A percentile compares a stretch with the other conserved stretches of the same genome.
Evolutionary conservation across 306 rosid genomes (phyloP).

Genomic region (Calophaca sinica): DNA sequence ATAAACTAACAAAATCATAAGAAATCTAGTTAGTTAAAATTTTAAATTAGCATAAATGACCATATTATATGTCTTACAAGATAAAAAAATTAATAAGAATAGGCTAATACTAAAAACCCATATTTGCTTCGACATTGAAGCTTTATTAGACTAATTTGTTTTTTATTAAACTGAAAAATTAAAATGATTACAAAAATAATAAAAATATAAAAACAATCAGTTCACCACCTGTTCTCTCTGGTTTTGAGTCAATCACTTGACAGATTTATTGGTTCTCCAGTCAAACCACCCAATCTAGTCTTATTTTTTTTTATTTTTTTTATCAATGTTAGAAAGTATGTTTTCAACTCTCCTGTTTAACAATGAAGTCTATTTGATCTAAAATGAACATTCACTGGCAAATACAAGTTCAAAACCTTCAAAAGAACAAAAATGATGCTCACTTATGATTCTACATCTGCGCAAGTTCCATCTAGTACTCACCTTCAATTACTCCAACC

Average conservation of each 20-base stretch:
- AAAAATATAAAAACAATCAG: neutral
- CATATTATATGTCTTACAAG: too few species aligned
- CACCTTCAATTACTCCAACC: constrained; percentile 17
- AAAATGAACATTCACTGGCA: neutral
- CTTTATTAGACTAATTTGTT: too few species aligned
- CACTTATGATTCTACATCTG: constrained; percentile 32
- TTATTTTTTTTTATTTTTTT: neutral
- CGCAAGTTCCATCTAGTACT: constrained; percentile 22
- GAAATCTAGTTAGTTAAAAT: too few species aligned
- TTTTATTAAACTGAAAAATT: neutral
- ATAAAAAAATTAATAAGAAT: too few species aligned
- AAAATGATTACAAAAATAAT: neutral
- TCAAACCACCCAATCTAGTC: neutral
- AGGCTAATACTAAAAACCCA: too few species aligned
- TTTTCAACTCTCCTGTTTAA: constrained; percentile 22
- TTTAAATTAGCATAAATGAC: too few species aligned
- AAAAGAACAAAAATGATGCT: constrained; percentile 12
- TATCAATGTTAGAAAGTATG: constrained; percentile 1
- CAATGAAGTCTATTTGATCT: constrained; percentile 24
- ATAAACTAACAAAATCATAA: too few species aligned
- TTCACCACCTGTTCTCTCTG: neutral
- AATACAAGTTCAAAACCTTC: constrained; percentile 17
- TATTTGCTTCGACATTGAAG: too few species aligned
- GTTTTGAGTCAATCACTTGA: neutral
- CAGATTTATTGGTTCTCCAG: neutral